Conservation (phyloP, 2,329 filamentous ascomycete genomes). For the Aspergillus tamarii region DNA sequence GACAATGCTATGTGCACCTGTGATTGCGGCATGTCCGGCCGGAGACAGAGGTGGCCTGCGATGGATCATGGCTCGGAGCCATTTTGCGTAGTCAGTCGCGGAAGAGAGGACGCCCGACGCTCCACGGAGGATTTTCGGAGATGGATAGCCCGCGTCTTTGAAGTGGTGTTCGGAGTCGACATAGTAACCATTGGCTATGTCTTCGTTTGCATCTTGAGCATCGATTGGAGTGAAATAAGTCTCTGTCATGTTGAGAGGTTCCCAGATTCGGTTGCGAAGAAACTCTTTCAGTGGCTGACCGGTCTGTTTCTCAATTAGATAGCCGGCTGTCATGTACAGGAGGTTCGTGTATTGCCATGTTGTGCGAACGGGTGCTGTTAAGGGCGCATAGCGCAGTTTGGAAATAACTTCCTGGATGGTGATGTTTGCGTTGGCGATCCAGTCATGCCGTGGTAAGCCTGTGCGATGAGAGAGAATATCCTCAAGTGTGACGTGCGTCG, state of each 20-base stretch:
- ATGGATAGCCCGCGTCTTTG: not conserved
- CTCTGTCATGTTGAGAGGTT: not conserved
- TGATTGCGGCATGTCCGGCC: not conserved
- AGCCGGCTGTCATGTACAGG: not conserved
- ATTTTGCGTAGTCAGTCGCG: not conserved
- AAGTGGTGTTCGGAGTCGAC: not conserved
- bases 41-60: not conserved
- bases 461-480: slow-evolving; percentile 59
- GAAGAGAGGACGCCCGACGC: not conserved
- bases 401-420: not conserved
- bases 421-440: not conserved
- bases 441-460: slow-evolving; percentile 44
- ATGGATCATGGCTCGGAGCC: not conserved
- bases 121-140: not conserved
- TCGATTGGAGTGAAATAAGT: not conserved
- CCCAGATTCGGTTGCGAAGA: not conserved
- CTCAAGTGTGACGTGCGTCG: slow-evolving; percentile 55
- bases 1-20: not conserved
- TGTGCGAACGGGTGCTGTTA: not conserved
- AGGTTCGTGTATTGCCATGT: not conserved
- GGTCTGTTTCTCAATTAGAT: not conserved
- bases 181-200: not conserved
- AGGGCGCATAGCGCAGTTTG: not conserved
- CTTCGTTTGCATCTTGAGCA: not conserved
- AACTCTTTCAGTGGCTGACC: not conserved